A percentile compares a stretch with the other conserved stretches of the same genome.
phyloP scores from a whole-genome alignment of 192 early-diverging fungal genomes.

The Gorgonomyces haynaldii region DNA sequence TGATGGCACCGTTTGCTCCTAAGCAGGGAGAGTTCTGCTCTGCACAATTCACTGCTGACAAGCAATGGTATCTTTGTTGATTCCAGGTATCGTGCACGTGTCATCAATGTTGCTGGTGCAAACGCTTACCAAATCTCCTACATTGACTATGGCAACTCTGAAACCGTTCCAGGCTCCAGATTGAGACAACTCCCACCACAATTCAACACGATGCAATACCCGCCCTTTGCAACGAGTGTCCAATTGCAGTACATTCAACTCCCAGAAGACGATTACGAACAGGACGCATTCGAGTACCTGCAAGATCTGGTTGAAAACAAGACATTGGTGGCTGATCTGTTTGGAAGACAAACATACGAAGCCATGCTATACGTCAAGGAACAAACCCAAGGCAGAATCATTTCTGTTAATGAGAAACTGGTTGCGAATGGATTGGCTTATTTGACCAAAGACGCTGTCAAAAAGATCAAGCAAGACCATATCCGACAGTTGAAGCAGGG shows the following conservation, averaged over 20 bases:
- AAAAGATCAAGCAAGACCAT: constrained; percentile 25
- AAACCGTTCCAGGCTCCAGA: constrained; percentile 56
- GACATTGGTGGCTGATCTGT: constrained; percentile 23
- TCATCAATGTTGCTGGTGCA: constrained; percentile 50
- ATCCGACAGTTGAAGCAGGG: constrained; percentile 17
- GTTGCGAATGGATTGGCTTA: constrained; percentile 29
- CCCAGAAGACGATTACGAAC: constrained; percentile 69
- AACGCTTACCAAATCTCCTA: constrained; percentile 68
- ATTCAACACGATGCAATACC: no score
- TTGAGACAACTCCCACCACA: constrained; percentile 63
- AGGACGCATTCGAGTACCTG: constrained; percentile 60
- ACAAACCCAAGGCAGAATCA: not conserved
- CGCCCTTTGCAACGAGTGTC: constrained; percentile 32
- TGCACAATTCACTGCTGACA: constrained; percentile 80
- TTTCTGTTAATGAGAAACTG: constrained; percentile 26
- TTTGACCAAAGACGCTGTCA: constrained; percentile 21
- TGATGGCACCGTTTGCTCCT: constrained; percentile 32
- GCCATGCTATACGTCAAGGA: constrained; percentile 23
- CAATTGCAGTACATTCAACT: constrained; percentile 76
- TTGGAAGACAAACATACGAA: constrained; percentile 15
- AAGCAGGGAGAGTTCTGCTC: constrained; percentile 57
- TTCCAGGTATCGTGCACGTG: constrained; percentile 69
- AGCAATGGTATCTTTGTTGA: constrained; percentile 43
- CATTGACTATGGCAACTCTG: constrained; percentile 93
- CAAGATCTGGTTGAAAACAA: constrained; percentile 45